Base-by-base conservation (phyloP, 768 basidiomycete genomes). In the Suillus decipiens region DNA sequence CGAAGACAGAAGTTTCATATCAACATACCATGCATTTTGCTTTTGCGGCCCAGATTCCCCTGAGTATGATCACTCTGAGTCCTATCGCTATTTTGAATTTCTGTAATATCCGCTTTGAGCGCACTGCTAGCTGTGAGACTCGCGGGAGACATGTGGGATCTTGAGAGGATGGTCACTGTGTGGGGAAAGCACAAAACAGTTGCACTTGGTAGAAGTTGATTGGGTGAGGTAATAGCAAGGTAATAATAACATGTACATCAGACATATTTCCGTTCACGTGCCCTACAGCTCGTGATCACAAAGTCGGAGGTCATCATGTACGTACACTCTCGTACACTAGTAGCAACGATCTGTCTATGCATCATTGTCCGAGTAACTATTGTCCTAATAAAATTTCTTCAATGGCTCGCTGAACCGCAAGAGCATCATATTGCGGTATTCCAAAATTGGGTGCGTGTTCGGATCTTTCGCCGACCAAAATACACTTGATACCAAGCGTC, bases 401-500 rank as follows among this genome's bases (percentile, higher is more conserved):
- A 37, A 89, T 71, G 3, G 79, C 86, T 15, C 70, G 62, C 63
- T 79, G 72, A 11, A 89, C 83, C 39, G 75, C 75, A 8, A 69
- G 70, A 24, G 81, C 82, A 64, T 83, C 79, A 65, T 86, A 89
- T 48, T 72, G 72, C 33, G 72, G 72, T 28, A 28, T 31, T 36
- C 69, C 73, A 60, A 69, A 70, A 47, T 71, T 69, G 53, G 67
- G 71, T 54, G 58, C 61, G 15, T 64, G 59, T 50, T 66, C 61
- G 36, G 69, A 51, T 31, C 17, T 47, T 42, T 68, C 78, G 60
- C 76, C 79, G 19, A 88, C 76, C 72, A 81, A 79, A 31, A 85
- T 77, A 58, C 88, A 87, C 66, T 79, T 78, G 28, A 92, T 86
- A 6, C 90, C 89, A 61, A 89, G 72, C 3, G 72, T 71, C 88